These are phyloP conservation scores for Candida sithepensis DNA, from an alignment of 805 yeast genomes.

Conservation along the genomic window DNA sequence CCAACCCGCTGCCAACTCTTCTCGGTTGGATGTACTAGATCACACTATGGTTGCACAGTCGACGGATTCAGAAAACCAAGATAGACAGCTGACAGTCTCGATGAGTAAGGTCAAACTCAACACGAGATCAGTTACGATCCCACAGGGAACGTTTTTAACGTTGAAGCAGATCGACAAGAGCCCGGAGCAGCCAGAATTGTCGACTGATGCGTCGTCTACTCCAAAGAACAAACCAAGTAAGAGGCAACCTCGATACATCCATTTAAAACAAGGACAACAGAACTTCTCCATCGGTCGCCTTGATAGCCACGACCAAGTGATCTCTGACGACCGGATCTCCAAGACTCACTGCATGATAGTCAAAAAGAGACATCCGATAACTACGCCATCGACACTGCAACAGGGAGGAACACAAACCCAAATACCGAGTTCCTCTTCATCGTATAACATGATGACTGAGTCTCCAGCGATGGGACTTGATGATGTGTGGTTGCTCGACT, in stretches of 20 bases:
- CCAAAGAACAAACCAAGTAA: slow-evolving; percentile 3
- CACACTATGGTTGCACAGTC: background rate
- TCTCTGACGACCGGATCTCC: slow-evolving; percentile 75
- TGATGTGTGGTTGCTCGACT: slow-evolving; percentile 77
- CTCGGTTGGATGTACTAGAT: background rate
- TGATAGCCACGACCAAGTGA: slow-evolving; percentile 53
- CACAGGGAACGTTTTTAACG: slow-evolving; percentile 61
- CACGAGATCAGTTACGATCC: slow-evolving; percentile 20
- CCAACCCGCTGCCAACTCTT: background rate
- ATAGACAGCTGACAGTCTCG: slow-evolving; percentile 6
- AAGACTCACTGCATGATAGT: slow-evolving; percentile 74
- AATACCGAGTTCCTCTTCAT: too few species aligned
- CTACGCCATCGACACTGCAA: slow-evolving; percentile 12
- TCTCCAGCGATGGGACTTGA: slow-evolving; percentile 70
- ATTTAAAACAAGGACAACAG: slow-evolving; percentile 63
- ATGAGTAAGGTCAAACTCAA: slow-evolving; percentile 1
- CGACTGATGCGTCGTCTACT: background rate
- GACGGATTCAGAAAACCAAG: slow-evolving; percentile 1
- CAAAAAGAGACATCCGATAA: slow-evolving; percentile 59
- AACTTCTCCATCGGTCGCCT: slow-evolving; percentile 74
- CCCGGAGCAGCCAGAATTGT: slow-evolving; percentile 28
- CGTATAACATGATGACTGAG: slow-evolving; percentile 43
- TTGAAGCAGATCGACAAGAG: slow-evolving; percentile 33
- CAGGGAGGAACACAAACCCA: background rate
- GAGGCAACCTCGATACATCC: slow-evolving; percentile 33